Conservation (phyloP, 179 eudicot species). For the Spinacia oleracea region DNA sequence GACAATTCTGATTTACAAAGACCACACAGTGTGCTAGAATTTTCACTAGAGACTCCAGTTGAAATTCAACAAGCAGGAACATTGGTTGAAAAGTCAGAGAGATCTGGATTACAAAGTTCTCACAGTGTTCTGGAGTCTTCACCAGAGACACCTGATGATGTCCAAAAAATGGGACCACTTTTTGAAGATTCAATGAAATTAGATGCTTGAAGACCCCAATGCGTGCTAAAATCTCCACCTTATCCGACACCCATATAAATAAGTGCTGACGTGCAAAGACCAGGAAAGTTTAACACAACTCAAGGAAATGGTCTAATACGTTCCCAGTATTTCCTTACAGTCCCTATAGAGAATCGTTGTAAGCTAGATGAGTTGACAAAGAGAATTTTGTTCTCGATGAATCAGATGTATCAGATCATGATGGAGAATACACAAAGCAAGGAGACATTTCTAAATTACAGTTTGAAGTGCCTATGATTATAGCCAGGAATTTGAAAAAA, state of each 20-base stretch:
- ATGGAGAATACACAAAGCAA: conserved; percentile 28
- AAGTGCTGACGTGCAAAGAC: conserved; percentile 89
- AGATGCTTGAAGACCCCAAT: conserved; percentile 32
- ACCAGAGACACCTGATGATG: conserved; percentile 42
- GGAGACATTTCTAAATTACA: too few species aligned
- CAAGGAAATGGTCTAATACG: conserved; percentile 61
- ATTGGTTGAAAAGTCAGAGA: conserved; percentile 31
- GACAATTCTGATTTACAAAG: conserved; percentile 27
- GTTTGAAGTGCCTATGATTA: too few species aligned
- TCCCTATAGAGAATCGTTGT: conserved; percentile 46
- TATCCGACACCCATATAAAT: conserved; percentile 78
- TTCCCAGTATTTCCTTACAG: conserved; percentile 77
- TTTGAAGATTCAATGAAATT: conserved; percentile 39
- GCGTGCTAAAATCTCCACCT: conserved; percentile 53
- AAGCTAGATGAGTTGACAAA: conserved; percentile 40
- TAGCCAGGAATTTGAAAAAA: conserved; percentile 75
- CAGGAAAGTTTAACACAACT: conserved; percentile 53
- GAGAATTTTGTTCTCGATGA: conserved; percentile 24
- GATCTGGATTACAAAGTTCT: conserved; percentile 31
- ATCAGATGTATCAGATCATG: conserved; percentile 27
- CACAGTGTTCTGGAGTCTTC: conserved; percentile 39
- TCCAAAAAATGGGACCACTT: conserved; percentile 21
- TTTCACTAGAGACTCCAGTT: conserved; percentile 22
- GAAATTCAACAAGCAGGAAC: conserved; percentile 34
- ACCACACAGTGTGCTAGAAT: conserved; percentile 16